Base-by-base conservation (phyloP, 352 stramenopile genomes). In the Globisporangium middletonii region DNA sequence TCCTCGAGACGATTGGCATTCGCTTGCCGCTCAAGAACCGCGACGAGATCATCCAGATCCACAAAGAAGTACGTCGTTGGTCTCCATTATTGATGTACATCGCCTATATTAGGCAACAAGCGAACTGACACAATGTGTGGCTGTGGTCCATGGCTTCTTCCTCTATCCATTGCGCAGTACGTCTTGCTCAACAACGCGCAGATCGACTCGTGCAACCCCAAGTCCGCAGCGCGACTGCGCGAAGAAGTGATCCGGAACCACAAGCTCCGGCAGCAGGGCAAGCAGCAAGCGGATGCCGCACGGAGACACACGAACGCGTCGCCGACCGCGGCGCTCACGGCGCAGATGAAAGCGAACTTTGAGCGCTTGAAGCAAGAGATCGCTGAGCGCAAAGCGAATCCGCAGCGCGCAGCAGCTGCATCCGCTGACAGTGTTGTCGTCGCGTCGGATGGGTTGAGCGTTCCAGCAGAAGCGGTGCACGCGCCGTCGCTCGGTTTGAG, bases 41-140 rank as follows among this genome's bases (percentile, higher is more conserved):
- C 37, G 82, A 92, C n/a, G 81, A 90, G 44, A 91, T 92, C 62
- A 90, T 94, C 61, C 79, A 90, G 58, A 88, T 89, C 54, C 84
- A 94, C 71, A 94, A 94, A 75, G 84, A 94, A 75, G 83, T 94
- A 59, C 28, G 63, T 12, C 8, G 23, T 47, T 38, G 28, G 4
- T 26, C 23, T 33, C 16, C n/a, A 23, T 23, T 23, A 23, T 23
- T 23, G 84, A 94, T 75, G 83, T 94, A 59, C 28, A 63, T 12
- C 12, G 33, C 33, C 33, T 38, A 38, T 35, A 35, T 9, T 9
- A 38, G 33, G 33, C 33, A 38, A 38, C 23, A 23, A 23, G 23
- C 23, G 23, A 23, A 23, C 33, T 38, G 7, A 38, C 33, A 12
- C 33, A 12, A 19, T 19, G 7, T 48, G 2, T 12, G 16, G 49